Conservation (phyloP, 192 early-diverging fungal species). For the Martensiomyces pterosporus region DNA sequence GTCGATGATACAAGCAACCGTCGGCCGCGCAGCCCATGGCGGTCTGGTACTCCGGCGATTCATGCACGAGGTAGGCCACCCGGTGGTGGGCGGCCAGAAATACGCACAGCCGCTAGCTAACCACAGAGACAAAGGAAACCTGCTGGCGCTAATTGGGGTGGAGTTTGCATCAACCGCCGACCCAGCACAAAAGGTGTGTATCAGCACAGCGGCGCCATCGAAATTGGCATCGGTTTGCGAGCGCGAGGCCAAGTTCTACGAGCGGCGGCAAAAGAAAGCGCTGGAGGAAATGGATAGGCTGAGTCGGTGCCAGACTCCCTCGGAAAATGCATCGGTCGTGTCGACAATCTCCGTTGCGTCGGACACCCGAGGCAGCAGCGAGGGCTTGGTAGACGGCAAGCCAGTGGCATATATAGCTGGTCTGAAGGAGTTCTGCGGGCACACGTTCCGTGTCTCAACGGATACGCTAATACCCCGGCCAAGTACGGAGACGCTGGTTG, state of each 20-base stretch:
- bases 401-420: constrained; percentile 32
- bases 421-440: constrained; percentile 54
- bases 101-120: constrained; percentile 52
- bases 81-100: constrained; percentile 56
- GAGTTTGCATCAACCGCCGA: constrained; percentile 43
- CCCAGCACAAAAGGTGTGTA: constrained; percentile 4
- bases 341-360: not conserved
- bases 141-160: constrained; percentile 42
- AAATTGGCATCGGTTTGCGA: constrained; percentile 56
- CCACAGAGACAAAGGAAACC: constrained; percentile 58
- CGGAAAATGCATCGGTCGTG: too few relatives aligned
- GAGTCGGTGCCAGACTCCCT: too few relatives aligned
- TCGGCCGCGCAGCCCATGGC: constrained; percentile 20
- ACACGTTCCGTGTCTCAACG: constrained; percentile 55
- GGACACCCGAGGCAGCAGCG: constrained; percentile 18
- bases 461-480: constrained; percentile 68
- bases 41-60: constrained; percentile 53
- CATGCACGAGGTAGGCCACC: constrained; percentile 44
- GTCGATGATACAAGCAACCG: constrained; percentile 16
- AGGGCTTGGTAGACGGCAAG: constrained; percentile 48
- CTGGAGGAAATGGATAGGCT: constrained; percentile 44
- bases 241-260: constrained; percentile 56
- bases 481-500: constrained; percentile 64
- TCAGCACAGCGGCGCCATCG: constrained; percentile 39
- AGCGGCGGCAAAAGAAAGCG: constrained; percentile 31